Conservation (phyloP, 140 eudicot species). For the Erigeron philadelphicus region DNA sequence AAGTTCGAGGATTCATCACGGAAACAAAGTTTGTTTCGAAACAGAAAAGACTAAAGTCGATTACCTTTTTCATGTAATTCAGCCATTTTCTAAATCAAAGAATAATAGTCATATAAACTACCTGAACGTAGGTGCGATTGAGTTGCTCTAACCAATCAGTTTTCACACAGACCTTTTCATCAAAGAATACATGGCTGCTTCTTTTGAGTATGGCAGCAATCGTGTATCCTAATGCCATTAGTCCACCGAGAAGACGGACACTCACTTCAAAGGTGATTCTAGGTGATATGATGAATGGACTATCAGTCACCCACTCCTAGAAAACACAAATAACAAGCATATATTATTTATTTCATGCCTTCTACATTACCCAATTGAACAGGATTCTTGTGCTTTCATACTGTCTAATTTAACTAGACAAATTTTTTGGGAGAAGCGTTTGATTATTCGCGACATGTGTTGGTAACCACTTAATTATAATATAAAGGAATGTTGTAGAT, state of each 20-base stretch:
- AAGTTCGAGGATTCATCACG: background rate
- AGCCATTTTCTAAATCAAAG: background rate
- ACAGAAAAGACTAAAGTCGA: background rate
- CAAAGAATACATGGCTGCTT: slow-evolving; percentile 71
- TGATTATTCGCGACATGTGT: background rate
- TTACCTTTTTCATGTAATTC: background rate
- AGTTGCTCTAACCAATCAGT: slow-evolving; percentile 91
- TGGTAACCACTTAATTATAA: too few relatives aligned
- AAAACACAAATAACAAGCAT: slow-evolving; percentile 21
- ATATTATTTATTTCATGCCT: background rate
- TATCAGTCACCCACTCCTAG: slow-evolving; percentile 93
- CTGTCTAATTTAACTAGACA: background rate
- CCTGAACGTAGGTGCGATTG: slow-evolving; percentile 83
- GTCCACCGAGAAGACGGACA: slow-evolving; percentile 87
- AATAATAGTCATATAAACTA: slow-evolving; percentile 20
- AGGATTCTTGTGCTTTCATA: background rate
- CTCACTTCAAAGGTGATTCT: slow-evolving; percentile 90
- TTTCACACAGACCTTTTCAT: slow-evolving; percentile 79
- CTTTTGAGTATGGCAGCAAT: slow-evolving; percentile 90
- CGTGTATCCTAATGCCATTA: slow-evolving; percentile 93
- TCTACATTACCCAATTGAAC: slow-evolving; percentile 2
- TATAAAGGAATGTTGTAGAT: too few relatives aligned
- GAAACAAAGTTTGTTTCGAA: background rate
- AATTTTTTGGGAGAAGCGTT: too few relatives aligned
- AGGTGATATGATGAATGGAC: slow-evolving; percentile 94